A percentile compares a stretch with the other conserved stretches of the same genome.
These are phyloP conservation scores for Aspergillus mulundensis DNA, from an alignment of 495 filamentous ascomycete species.

Conservation along the genomic window DNA sequence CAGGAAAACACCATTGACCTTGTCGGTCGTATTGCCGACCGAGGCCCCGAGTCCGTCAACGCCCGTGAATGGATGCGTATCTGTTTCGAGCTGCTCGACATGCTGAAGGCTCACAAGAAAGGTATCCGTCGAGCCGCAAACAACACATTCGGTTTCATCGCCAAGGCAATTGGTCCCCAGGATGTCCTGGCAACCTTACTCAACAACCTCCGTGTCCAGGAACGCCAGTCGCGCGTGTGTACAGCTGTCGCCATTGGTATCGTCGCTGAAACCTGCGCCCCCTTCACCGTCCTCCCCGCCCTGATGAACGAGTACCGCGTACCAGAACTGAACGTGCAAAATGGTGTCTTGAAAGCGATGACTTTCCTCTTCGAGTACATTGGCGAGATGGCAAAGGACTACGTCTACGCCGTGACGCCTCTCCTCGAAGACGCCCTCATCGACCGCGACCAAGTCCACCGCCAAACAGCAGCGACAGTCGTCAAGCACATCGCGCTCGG, in stretches of 20 bases:
- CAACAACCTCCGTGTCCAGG: conserved; percentile 94
- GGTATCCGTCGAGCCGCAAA: conserved; percentile 97
- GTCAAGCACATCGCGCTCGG: conserved; percentile 97
- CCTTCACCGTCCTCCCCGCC: conserved; percentile 97
- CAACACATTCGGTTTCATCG: conserved; percentile 99
- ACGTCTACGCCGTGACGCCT: conserved; percentile 97
- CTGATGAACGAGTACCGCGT: conserved; percentile 99
- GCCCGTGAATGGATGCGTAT: conserved; percentile 99
- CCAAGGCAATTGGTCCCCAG: conserved; percentile 97
- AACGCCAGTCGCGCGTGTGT: conserved; percentile 96
- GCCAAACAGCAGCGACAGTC: conserved; percentile 91
- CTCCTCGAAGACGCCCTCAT: conserved; percentile 95
- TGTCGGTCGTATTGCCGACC: conserved; percentile 96
- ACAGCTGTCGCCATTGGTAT: conserved; percentile 99
- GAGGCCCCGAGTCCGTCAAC: conserved; percentile 92
- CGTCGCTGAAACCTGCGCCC: conserved; percentile 99
- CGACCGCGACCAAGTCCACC: conserved; percentile 97
- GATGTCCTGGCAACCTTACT: conserved; percentile 95
- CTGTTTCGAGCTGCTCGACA: conserved; percentile 97
- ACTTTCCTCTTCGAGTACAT: conserved; percentile 99
- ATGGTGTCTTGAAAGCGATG: conserved; percentile 94
- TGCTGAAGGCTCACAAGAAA: conserved; percentile 99
- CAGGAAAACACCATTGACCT: conserved; percentile 99
- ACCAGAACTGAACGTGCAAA: conserved; percentile 97
- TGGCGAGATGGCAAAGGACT: conserved; percentile 99